Conservation (phyloP, 192 early-diverging fungal genomes). For the Cladochytrium replicatum region DNA sequence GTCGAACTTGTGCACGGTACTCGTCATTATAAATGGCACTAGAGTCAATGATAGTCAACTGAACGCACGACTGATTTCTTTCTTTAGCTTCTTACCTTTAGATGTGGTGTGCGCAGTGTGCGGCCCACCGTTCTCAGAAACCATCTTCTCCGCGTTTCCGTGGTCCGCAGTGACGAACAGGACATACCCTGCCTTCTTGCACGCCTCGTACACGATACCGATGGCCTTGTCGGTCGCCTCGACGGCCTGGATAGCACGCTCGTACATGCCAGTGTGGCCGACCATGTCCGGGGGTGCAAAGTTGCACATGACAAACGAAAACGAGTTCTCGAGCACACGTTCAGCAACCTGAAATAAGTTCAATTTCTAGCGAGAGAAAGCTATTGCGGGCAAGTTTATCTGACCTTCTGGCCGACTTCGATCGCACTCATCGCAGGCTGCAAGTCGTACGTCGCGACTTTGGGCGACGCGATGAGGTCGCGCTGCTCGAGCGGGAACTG, state of each 20-base stretch:
- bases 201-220: conserved; percentile 86
- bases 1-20: conserved; percentile 41
- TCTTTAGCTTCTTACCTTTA: conserved; percentile 16
- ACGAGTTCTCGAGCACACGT: conserved; percentile 62
- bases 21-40: conserved; percentile 90
- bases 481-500: conserved; percentile 85
- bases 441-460: conserved; percentile 96
- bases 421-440: conserved; percentile 91
- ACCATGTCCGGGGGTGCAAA: conserved; percentile 91
- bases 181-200: conserved; percentile 75
- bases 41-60: conserved; percentile 18
- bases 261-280: conserved; percentile 95
- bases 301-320: conserved; percentile 96
- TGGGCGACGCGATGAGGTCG: conserved; percentile 80
- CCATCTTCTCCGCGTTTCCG: conserved; percentile 99
- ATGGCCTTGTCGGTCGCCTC: conserved; percentile 93
- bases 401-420: conserved; percentile 73
- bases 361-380: too few species aligned
- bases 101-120: conserved; percentile 95
- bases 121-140: conserved; percentile 70
- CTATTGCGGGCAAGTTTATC: neutral
- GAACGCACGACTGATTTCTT: conserved; percentile 13
- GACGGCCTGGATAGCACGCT: conserved; percentile 82
- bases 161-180: conserved; percentile 97
- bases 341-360: conserved; percentile 49